A percentile compares a stretch with the other conserved stretches of the same genome.
phyloP scores from a whole-genome alignment of 495 filamentous ascomycete species.

The Delitschia confertaspora region DNA sequence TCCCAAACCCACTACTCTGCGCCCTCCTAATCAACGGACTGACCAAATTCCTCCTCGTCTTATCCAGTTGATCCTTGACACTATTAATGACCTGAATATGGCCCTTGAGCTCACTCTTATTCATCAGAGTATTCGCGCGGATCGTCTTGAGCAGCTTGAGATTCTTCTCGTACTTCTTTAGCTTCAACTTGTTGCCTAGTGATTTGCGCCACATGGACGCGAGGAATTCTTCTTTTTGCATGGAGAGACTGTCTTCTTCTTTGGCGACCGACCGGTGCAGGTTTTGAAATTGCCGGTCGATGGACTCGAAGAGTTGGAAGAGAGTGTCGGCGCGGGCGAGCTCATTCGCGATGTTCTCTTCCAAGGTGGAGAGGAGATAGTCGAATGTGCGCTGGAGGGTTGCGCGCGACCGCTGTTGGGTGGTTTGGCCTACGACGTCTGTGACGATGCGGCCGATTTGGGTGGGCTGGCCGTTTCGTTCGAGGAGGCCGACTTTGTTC shows the following conservation, averaged over 20 bases:
- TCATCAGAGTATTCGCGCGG: constrained; percentile 70
- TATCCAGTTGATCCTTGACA: constrained; percentile 75
- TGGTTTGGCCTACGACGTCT: constrained; percentile 67
- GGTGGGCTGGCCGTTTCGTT: constrained; percentile 55
- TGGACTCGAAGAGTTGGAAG: constrained; percentile 75
- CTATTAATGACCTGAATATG: constrained; percentile 71
- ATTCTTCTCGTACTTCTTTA: constrained; percentile 86
- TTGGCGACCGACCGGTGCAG: constrained; percentile 76
- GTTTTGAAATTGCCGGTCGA: constrained; percentile 82
- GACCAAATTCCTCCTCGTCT: constrained; percentile 63
- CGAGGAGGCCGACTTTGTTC: constrained; percentile 58
- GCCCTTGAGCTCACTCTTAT: constrained; percentile 73
- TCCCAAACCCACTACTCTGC: constrained; percentile 53
- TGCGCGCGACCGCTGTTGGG: constrained; percentile 64
- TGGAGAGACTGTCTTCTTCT: constrained; percentile 70
- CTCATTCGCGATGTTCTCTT: constrained; percentile 79
- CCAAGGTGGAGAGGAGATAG: constrained; percentile 76
- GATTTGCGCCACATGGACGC: constrained; percentile 77
- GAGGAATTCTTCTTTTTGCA: constrained; percentile 68
- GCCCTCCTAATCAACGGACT: constrained; percentile 68
- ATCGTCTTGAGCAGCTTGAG: constrained; percentile 61
- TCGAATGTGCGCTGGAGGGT: constrained; percentile 79
- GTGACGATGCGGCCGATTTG: constrained; percentile 55
- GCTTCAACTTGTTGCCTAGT: constrained; percentile 58
- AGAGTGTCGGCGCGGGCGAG: constrained; percentile 65